These are phyloP conservation scores for Fusarium sp. DNA, from an alignment of 2,329 filamentous ascomycete species.

Conservation along the genomic window DNA sequence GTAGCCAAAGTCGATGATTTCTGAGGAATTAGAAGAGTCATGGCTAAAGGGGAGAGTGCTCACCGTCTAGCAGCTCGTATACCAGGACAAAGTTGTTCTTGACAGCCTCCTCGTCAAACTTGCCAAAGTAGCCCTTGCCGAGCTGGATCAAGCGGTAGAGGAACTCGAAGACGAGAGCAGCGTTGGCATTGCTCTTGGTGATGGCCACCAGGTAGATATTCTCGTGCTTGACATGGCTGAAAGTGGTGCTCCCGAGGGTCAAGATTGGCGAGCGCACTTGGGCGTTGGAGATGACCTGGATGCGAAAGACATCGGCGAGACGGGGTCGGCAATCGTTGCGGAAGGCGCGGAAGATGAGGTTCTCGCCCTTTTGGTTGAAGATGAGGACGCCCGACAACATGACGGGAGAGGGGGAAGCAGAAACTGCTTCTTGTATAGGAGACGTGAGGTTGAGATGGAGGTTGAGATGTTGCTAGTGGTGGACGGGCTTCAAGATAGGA, in stretches of 20 bases:
- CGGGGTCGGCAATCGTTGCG: constrained; percentile 98
- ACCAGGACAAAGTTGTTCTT: constrained; percentile 99
- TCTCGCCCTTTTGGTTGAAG: constrained; percentile 99
- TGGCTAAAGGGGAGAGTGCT: not conserved
- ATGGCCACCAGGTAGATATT: constrained; percentile 98
- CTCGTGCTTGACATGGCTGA: constrained; percentile 99
- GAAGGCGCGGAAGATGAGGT: constrained; percentile 99
- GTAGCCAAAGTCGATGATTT: constrained; percentile 96
- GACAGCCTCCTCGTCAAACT: constrained; percentile 98
- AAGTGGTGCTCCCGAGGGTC: constrained; percentile 96
- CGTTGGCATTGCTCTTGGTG: constrained; percentile 99
- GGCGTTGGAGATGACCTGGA: constrained; percentile 98
- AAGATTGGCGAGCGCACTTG: constrained; percentile 98
- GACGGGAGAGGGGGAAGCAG: constrained; percentile 49
- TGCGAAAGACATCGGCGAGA: constrained; percentile 98
- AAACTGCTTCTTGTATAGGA: not conserved
- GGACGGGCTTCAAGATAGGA: constrained; percentile 35
- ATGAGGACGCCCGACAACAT: constrained; percentile 98
- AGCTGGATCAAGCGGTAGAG: constrained; percentile 91
- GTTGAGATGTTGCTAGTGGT: constrained; percentile 1
- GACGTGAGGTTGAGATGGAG: constrained; percentile 10
- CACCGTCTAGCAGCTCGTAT: constrained; percentile 95
- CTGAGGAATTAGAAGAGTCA: constrained; percentile 48
- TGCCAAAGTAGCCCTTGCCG: constrained; percentile 96
- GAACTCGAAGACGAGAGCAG: constrained; percentile 97